A percentile compares a stretch with the other conserved stretches of the same genome.
phyloP scores from a whole-genome alignment of 768 basidiomycete genomes.

The Boletus pseudopeckii region DNA sequence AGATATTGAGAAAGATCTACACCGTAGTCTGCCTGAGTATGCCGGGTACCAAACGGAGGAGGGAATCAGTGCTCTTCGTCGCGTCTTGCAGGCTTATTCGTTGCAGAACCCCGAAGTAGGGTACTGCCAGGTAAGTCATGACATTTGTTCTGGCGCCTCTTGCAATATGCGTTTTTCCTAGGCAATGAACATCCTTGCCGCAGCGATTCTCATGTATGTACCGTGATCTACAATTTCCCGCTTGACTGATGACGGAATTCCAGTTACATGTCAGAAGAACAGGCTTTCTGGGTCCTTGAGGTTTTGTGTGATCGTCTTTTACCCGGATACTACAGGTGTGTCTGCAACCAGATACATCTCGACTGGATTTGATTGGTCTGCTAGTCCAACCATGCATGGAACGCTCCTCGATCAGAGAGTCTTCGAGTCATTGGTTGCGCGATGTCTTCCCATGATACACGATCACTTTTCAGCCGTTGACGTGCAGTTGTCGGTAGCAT shows the following conservation, averaged over 20 bases:
- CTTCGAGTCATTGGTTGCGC: conserved; percentile 89
- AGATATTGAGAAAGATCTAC: conserved; percentile 98
- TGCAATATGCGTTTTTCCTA: conserved; percentile 26
- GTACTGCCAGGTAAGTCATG: conserved; percentile 76
- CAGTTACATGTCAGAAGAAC: conserved; percentile 99
- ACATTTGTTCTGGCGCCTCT: background rate
- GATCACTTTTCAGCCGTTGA: conserved; percentile 90
- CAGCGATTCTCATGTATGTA: conserved; percentile 86
- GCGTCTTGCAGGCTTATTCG: conserved; percentile 93
- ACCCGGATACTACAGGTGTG: conserved; percentile 95
- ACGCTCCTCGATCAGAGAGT: conserved; percentile 98
- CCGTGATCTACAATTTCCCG: background rate
- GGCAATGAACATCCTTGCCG: conserved; percentile 98
- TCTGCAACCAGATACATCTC: background rate
- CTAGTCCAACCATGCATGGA: conserved; percentile 95
- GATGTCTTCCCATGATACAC: conserved; percentile 88
- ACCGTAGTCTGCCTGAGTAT: conserved; percentile 94
- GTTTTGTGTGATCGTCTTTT: conserved; percentile 92
- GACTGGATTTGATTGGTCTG: conserved; percentile 3
- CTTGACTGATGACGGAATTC: conserved; percentile 7
- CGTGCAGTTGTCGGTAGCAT: conserved; percentile 95
- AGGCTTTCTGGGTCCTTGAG: conserved; percentile 95
- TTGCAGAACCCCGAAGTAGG: conserved; percentile 92
- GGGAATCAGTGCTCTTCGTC: conserved; percentile 78
- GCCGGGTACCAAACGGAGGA: conserved; percentile 90